These are phyloP conservation scores for Fraxinus sp. DNA, from an alignment of 305 asterid genomes.

Conservation along the genomic window DNA sequence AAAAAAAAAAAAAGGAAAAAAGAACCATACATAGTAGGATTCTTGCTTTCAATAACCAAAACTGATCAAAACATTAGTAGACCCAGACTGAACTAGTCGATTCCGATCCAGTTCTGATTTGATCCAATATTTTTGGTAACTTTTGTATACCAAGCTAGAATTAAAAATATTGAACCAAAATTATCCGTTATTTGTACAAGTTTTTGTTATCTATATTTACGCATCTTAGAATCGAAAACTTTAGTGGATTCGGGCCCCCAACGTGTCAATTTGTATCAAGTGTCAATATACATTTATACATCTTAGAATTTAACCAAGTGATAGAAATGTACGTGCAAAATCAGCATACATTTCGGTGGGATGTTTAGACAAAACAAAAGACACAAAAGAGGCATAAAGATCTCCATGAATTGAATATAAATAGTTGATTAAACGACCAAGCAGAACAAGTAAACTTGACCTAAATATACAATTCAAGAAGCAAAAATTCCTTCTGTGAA, in stretches of 20 bases:
- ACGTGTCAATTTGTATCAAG: background rate
- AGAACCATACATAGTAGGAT: no score
- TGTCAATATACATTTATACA: background rate
- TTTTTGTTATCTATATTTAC: background rate
- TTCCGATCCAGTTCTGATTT: background rate
- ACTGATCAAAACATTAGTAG: no score
- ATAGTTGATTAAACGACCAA: background rate
- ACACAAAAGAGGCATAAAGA: background rate
- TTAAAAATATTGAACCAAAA: background rate
- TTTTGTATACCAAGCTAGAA: background rate
- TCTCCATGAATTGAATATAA: background rate
- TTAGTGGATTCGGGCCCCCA: background rate
- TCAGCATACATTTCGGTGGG: background rate
- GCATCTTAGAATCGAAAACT: background rate
- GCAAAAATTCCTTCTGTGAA: conserved; percentile 14
- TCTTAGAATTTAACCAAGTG: background rate
- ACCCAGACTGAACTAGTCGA: background rate
- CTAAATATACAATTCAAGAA: conserved; percentile 29
- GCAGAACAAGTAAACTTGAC: background rate
- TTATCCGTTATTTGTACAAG: background rate
- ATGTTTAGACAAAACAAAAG: background rate
- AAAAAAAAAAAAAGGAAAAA: no score
- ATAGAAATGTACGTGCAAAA: background rate
- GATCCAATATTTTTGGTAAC: background rate
- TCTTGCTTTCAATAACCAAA: background rate